A percentile compares a stretch with the other conserved stretches of the same genome.
phyloP scores from a whole-genome alignment of 306 rosid genomes.

The Casuarina cunninghamiana region DNA sequence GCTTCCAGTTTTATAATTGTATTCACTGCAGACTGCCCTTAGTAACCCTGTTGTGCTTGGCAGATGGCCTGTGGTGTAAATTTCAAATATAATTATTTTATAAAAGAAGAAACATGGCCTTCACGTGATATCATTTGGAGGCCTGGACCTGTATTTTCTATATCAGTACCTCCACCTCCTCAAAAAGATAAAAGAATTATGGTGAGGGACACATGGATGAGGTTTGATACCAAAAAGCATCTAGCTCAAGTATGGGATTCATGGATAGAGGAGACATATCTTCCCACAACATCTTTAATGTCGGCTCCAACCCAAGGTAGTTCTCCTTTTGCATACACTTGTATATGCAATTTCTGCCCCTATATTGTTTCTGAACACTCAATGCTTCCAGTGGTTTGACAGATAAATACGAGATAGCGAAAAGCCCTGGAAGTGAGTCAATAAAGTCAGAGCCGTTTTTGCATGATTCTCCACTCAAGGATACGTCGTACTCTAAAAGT shows the following conservation, averaged over 20 bases:
- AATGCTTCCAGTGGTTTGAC: constrained; percentile 98
- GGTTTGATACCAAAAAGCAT: constrained; percentile 45
- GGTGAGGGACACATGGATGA: constrained; percentile 86
- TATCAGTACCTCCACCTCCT: constrained; percentile 60
- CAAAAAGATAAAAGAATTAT: constrained; percentile 44
- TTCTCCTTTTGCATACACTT: constrained; percentile 34
- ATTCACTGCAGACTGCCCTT: constrained; percentile 14
- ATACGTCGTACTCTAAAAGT: constrained; percentile 35
- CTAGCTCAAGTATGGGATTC: constrained; percentile 45
- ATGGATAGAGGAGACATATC: constrained; percentile 70
- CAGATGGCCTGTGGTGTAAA: constrained; percentile 74
- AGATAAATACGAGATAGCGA: constrained; percentile 62
- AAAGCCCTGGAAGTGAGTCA: constrained; percentile 45
- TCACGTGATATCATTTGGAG: constrained; percentile 69
- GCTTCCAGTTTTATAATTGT: constrained; percentile 21
- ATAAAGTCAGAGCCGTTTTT: constrained; percentile 34
- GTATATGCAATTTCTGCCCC: constrained; percentile 32
- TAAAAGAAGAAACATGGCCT: constrained; percentile 63
- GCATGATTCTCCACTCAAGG: constrained; percentile 38
- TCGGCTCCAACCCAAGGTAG: constrained; percentile 62
- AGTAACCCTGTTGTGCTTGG: constrained; percentile 29
- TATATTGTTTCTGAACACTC: constrained; percentile 94
- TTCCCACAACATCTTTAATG: constrained; percentile 42
- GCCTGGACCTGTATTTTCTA: constrained; percentile 86
- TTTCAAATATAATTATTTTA: constrained; percentile 81